These are phyloP conservation scores for Oenanthe javanica DNA, from an alignment of 140 eudicot species.

Conservation along the genomic window DNA sequence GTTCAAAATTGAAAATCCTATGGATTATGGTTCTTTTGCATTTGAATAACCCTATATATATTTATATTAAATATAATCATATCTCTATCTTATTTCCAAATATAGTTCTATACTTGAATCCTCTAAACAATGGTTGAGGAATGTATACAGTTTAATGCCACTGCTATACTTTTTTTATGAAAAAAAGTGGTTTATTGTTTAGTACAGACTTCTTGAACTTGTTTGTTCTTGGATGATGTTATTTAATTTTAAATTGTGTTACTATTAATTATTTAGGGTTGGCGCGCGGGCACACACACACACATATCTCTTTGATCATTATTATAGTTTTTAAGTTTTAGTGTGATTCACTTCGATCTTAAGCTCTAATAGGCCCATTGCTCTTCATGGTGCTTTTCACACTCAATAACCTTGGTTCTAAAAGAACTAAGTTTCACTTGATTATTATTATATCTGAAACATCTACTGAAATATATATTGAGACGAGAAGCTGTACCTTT, in stretches of 20 bases:
- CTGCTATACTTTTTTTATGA: neutral
- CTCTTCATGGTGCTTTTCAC: neutral
- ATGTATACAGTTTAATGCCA: neutral
- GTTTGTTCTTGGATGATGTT: neutral
- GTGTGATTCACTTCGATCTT: neutral
- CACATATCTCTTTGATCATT: neutral
- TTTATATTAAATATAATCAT: neutral
- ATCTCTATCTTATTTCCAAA: neutral
- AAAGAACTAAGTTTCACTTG: neutral
- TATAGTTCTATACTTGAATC: too few species aligned
- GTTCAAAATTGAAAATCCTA: neutral
- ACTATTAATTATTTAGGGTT: neutral
- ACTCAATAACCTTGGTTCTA: neutral
- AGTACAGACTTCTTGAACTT: neutral
- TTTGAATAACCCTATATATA: neutral
- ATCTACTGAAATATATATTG: neutral
- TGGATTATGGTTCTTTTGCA: neutral
- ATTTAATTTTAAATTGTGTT: neutral
- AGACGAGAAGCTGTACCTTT: constrained; percentile 16
- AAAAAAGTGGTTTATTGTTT: neutral
- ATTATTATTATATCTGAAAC: neutral
- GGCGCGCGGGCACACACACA: too few species aligned
- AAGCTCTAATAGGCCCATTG: neutral
- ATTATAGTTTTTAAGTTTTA: neutral
- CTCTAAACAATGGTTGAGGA: neutral